A percentile compares a stretch with the other conserved stretches of the same genome.
These are phyloP conservation scores for Coniochaeta ligniaria DNA, from an alignment of 2,329 filamentous ascomycete genomes.

Conservation along the genomic window DNA sequence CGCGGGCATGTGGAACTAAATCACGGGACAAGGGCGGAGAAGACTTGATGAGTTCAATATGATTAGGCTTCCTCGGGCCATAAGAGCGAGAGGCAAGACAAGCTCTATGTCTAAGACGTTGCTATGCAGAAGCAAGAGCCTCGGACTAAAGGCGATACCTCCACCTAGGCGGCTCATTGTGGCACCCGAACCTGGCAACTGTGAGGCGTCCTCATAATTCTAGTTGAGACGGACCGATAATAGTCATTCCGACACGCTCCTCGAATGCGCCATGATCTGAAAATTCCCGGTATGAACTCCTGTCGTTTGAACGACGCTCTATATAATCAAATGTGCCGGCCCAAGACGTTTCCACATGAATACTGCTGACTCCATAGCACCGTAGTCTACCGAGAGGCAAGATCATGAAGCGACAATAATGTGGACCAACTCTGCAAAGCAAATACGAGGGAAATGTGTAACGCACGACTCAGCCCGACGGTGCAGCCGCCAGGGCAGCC, in stretches of 20 bases:
- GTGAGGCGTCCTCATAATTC: neutral
- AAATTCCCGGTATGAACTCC: neutral
- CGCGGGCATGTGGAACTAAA: neutral
- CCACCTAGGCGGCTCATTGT: neutral
- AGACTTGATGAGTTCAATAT: neutral
- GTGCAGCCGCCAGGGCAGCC: constrained; percentile 1
- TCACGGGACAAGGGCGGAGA: neutral
- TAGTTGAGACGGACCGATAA: neutral
- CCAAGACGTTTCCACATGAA: neutral
- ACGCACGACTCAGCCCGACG: neutral
- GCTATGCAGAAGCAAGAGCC: neutral
- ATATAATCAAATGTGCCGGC: neutral
- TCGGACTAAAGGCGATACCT: neutral
- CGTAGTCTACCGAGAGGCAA: neutral
- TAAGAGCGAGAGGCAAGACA: neutral
- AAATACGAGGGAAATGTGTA: neutral
- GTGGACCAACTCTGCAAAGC: neutral
- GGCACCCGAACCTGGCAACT: neutral
- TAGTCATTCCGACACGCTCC: neutral
- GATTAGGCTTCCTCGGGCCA: neutral
- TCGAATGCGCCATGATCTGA: neutral
- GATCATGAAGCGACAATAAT: neutral
- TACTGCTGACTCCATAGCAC: neutral
- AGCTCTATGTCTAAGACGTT: neutral
- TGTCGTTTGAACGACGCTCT: neutral